These are phyloP conservation scores for Trichopus zeylanicus DNA, from an alignment of 116 monocot species.

Conservation along the genomic window DNA sequence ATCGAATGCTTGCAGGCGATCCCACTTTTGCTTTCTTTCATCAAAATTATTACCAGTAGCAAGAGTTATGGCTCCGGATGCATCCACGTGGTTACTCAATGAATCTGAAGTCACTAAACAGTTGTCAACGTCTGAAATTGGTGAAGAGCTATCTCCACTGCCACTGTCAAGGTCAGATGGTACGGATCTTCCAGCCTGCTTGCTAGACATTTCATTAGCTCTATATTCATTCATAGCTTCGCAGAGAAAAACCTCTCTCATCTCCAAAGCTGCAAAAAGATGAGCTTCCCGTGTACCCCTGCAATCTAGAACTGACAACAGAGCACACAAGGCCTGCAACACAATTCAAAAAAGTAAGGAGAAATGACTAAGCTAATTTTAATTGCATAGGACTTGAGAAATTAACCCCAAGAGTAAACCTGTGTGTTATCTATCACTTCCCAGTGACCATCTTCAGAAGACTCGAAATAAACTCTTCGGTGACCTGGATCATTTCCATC, in stretches of 20 bases:
- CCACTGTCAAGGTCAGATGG: constrained; percentile 27
- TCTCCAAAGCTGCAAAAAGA: constrained; percentile 63
- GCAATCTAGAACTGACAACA: constrained; percentile 63
- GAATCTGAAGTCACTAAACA: constrained; percentile 13
- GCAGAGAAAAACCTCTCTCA: constrained; percentile 41
- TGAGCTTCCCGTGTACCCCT: constrained; percentile 67
- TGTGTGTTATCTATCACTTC: constrained; percentile 79
- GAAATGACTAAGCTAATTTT: neutral
- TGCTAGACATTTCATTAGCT: constrained; percentile 10
- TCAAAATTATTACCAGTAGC: constrained; percentile 27
- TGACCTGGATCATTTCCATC: constrained; percentile 70
- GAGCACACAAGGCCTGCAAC: constrained; percentile 55
- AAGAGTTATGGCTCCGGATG: constrained; percentile 17
- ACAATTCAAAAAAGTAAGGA: neutral
- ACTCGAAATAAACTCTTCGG: constrained; percentile 86
- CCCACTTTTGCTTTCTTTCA: constrained; percentile 50
- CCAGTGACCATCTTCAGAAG: constrained; percentile 98
- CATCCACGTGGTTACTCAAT: neutral
- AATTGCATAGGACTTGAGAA: neutral
- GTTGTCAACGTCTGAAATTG: constrained; percentile 81
- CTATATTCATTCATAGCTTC: constrained; percentile 46
- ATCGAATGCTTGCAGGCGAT: constrained; percentile 71
- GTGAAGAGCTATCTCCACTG: constrained; percentile 68
- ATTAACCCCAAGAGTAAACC: constrained; percentile 22
- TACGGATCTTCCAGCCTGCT: constrained; percentile 15